These are phyloP conservation scores for Chalaropsis ovoidea DNA, from an alignment of 2,329 filamentous ascomycete genomes.

Conservation along the genomic window DNA sequence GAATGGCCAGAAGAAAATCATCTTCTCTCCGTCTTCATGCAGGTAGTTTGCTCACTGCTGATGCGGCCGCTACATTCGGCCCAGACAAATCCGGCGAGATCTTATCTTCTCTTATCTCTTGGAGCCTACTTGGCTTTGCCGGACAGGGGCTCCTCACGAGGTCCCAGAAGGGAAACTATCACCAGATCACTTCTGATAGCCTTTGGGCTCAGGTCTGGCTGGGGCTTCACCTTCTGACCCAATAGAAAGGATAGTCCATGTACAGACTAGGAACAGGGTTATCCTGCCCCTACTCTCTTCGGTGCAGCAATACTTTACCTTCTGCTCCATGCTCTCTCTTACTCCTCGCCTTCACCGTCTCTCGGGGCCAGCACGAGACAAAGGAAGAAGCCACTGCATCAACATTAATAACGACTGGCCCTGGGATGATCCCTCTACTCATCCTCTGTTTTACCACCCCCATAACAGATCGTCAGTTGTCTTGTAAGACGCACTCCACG, in stretches of 20 bases:
- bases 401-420: not conserved
- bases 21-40: not conserved
- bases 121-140: not conserved
- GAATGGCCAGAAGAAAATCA: not conserved
- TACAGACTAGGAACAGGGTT: conserved; percentile 1
- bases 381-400: conserved; percentile 6
- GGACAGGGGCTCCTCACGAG: not conserved
- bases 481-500: not conserved
- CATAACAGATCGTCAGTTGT: not conserved
- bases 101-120: not conserved
- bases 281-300: not conserved
- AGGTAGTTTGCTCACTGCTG: not conserved
- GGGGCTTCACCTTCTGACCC: not conserved
- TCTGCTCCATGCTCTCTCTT: not conserved
- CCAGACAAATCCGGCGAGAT: not conserved
- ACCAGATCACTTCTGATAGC: not conserved
- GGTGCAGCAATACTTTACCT: not conserved
- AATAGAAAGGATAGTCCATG: conserved; percentile 16
- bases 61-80: not conserved
- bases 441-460: not conserved
- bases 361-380: not conserved
- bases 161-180: not conserved
- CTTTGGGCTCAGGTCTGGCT: not conserved
- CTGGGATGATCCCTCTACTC: not conserved
- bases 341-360: not conserved